Percentiles rank a stretch among this genome's conserved stretches.
Conservation (phyloP, 2,329 filamentous ascomycete species). For the Scedosporium aurantiacum region DNA sequence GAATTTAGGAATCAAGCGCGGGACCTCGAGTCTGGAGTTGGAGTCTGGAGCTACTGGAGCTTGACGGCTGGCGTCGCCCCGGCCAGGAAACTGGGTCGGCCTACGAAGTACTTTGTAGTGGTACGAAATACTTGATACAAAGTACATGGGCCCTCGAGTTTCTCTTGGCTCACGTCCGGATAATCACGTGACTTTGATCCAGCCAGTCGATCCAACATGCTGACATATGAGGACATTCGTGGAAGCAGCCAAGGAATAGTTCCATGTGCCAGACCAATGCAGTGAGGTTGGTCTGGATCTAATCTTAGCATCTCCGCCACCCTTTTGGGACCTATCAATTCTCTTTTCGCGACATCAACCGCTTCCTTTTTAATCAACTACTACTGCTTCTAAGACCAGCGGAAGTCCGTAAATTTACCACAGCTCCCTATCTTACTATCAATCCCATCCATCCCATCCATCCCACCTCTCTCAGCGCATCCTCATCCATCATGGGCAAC, state of each 20-base stretch:
- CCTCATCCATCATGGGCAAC: conserved; percentile 65
- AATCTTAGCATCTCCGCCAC: neutral
- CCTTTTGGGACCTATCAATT: neutral
- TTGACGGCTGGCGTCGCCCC: neutral
- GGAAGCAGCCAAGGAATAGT: too few species aligned
- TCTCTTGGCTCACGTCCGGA: too few species aligned
- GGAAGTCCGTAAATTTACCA: neutral
- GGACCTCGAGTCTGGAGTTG: neutral
- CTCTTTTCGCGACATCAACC: too few species aligned
- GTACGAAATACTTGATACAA: neutral
- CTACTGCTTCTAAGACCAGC: neutral
- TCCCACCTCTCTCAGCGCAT: neutral
- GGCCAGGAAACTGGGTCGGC: too few species aligned
- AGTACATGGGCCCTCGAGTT: neutral
- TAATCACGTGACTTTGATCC: too few species aligned
- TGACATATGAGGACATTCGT: neutral
- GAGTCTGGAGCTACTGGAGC: neutral
- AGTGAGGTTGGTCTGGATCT: neutral
- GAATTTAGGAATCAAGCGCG: conserved; percentile 3
- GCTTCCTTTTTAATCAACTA: neutral
- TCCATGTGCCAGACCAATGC: too few species aligned
- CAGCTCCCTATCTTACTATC: neutral
- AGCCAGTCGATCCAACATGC: neutral
- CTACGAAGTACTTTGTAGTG: too few species aligned
- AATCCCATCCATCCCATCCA: neutral